phyloP scores from a whole-genome alignment of 2,329 filamentous ascomycete genomes.

The Pyrenochaeta sp. region DNA sequence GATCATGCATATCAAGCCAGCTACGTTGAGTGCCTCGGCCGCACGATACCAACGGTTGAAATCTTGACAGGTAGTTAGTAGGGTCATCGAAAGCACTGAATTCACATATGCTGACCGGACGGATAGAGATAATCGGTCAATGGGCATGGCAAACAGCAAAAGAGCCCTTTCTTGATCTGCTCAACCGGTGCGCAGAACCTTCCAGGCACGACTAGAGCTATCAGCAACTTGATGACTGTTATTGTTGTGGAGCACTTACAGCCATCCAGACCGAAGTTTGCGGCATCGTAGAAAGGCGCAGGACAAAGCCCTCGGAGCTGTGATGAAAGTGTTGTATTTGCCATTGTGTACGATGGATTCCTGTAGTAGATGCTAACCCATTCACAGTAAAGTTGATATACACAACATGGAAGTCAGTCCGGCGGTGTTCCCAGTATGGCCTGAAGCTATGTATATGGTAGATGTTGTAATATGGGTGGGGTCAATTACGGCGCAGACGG shows the following conservation, averaged over 20 bases:
- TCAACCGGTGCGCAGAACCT: constrained; percentile 65
- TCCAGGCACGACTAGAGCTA: constrained; percentile 58
- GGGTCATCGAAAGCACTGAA: neutral
- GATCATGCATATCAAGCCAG: constrained; percentile 73
- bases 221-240: constrained; percentile 46
- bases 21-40: constrained; percentile 85
- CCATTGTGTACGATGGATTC: constrained; percentile 23
- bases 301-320: constrained; percentile 66
- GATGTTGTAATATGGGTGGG: constrained; percentile 1
- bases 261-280: constrained; percentile 69
- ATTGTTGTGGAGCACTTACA: constrained; percentile 62
- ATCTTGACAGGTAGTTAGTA: constrained; percentile 45
- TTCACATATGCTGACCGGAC: constrained; percentile 54
- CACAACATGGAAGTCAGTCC: constrained; percentile 32
- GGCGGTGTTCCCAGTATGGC: constrained; percentile 5
- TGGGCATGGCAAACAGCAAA: constrained; percentile 92
- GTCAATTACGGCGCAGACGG: constrained; percentile 11
- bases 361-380: constrained; percentile 11
- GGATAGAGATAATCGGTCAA: constrained; percentile 78
- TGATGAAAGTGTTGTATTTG: constrained; percentile 40
- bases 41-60: constrained; percentile 67
- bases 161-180: constrained; percentile 56
- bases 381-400: constrained; percentile 20
- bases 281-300: constrained; percentile 73
- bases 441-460: constrained; percentile 2